Evolutionary conservation across 495 filamentous ascomycete genomes (phyloP).

Genomic region (Aspergillus hancockii): DNA sequence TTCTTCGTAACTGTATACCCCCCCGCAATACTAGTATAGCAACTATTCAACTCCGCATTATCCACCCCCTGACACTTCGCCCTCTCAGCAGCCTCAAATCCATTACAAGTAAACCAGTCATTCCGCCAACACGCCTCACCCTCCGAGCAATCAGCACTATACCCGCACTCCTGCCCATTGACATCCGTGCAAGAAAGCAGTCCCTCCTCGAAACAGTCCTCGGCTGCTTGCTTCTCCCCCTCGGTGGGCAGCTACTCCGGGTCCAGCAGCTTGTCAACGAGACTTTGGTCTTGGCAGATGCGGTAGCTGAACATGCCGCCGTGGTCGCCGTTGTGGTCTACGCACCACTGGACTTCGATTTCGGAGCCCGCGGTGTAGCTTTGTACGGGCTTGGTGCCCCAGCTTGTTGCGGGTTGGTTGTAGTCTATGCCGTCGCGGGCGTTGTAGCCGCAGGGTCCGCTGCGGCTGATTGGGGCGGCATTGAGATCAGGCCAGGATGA

Average conservation of each 20-base stretch:
- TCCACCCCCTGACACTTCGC: constrained; percentile 53
- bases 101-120: constrained; percentile 61
- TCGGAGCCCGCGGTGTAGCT: constrained; percentile 48
- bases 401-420: constrained; percentile 47
- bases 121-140: constrained; percentile 52
- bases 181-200: constrained; percentile 54
- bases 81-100: constrained; percentile 34
- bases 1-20: constrained; percentile 58
- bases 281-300: constrained; percentile 52
- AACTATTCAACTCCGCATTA: constrained; percentile 42
- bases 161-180: constrained; percentile 51
- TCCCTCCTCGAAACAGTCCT: constrained; percentile 54
- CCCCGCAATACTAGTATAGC: constrained; percentile 53
- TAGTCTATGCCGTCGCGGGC: constrained; percentile 57
- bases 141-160: constrained; percentile 50
- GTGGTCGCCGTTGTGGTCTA: constrained; percentile 61
- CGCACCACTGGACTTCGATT: constrained; percentile 57
- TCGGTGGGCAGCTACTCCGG: constrained; percentile 52
- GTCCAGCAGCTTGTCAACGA: constrained; percentile 54
- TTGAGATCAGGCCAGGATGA: constrained; percentile 50
- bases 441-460: constrained; percentile 58
- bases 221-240: constrained; percentile 55
- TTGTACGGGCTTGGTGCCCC: constrained; percentile 46
- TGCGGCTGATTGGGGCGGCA: constrained; percentile 55
- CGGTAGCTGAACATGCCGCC: constrained; percentile 62